Evolutionary conservation across 208 protist species (phyloP), one percentile per base, ranked within the genome.

Genomic region (Crithidia expoeki): DNA sequence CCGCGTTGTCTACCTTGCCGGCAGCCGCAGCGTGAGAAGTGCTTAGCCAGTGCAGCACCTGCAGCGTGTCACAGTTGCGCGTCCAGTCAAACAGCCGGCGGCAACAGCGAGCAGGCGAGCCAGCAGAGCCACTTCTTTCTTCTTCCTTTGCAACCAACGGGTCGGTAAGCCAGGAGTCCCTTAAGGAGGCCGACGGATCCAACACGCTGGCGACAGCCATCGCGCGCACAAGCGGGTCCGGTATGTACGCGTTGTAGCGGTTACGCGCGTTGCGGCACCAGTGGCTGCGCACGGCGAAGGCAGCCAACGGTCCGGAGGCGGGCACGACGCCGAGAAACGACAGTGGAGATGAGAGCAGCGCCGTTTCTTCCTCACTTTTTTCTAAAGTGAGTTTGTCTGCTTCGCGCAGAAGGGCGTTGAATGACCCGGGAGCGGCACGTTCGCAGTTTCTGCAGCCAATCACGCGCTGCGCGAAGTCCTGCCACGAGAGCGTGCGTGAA

Each of bases 371-470:
- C n/a, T 44, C 38, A 2, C 30, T 10, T 2, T 50, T n/a, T 11
- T 23, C 38, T 21, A 17, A 0, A 27, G 2, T 28, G n/a, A n/a
- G n/a, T n/a, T n/a, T n/a, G 27, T 28, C 21, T 7, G 19, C 23
- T 2, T 17, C n/a, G 4, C 27, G 27, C 14, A 96, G 66, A 10
- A 49, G 25, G 1, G 77, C 79, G 36, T 90, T 81, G 33, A 96
- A 67, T 6, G 81, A 88, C 7, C 71, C 69, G 3, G 47, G 21
- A 9, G 33, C 56, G 21, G 86, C 81, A 10, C 68, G 62, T 5
- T 51, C 74, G 16, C 81, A 71, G 73, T 94, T 74, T 10, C 69
- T 60, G 44, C 74, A 72, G 57, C 91, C 91, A 49, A 96, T 82
- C 4, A 93, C 72, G 25, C 75, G 46, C 32, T 62, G n/a, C 14